A percentile compares a stretch with the other conserved stretches of the same genome.
phyloP scores from a whole-genome alignment of 345 rosid genomes.

The Laguncularia racemosa region DNA sequence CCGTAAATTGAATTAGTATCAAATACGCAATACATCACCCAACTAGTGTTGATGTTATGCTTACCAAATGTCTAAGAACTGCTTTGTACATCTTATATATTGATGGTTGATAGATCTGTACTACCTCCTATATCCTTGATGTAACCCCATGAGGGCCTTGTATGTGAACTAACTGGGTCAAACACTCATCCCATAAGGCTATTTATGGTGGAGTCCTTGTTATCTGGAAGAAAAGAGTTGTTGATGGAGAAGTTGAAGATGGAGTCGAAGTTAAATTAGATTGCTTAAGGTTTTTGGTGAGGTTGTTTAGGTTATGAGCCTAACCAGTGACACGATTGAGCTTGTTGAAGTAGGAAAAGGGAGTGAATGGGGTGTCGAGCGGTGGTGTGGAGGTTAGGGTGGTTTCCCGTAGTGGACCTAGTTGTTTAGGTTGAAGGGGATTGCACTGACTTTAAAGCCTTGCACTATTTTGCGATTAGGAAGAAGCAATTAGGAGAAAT shows the following conservation, averaged over 20 bases:
- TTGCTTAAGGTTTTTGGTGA: slow-evolving; percentile 22
- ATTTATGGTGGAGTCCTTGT: slow-evolving; percentile 69
- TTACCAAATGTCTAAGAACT: no score
- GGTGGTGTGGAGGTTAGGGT: slow-evolving; percentile 41
- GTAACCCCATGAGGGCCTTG: no score
- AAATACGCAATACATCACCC: no score
- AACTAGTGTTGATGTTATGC: no score
- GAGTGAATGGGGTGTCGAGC: slow-evolving; percentile 54
- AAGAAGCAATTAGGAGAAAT: no score
- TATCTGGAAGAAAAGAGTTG: slow-evolving; percentile 52
- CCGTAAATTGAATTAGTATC: no score
- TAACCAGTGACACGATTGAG: slow-evolving; percentile 90
- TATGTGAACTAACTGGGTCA: no score
- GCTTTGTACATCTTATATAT: no score
- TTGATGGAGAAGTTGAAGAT: slow-evolving; percentile 82
- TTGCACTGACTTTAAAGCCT: slow-evolving; percentile 62
- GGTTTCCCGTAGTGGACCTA: slow-evolving; percentile 74
- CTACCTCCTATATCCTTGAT: no score
- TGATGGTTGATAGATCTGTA: no score
- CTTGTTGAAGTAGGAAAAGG: slow-evolving; percentile 86
- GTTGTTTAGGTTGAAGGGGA: slow-evolving; percentile 81
- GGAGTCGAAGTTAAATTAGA: slow-evolving; percentile 33
- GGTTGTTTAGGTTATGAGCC: slow-evolving; percentile 46
- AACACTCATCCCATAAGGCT: no score
- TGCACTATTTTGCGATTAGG: slow-evolving; percentile 20